phyloP scores from a whole-genome alignment of 2,329 filamentous ascomycete species.

The Phaeosphaeria sp. region DNA sequence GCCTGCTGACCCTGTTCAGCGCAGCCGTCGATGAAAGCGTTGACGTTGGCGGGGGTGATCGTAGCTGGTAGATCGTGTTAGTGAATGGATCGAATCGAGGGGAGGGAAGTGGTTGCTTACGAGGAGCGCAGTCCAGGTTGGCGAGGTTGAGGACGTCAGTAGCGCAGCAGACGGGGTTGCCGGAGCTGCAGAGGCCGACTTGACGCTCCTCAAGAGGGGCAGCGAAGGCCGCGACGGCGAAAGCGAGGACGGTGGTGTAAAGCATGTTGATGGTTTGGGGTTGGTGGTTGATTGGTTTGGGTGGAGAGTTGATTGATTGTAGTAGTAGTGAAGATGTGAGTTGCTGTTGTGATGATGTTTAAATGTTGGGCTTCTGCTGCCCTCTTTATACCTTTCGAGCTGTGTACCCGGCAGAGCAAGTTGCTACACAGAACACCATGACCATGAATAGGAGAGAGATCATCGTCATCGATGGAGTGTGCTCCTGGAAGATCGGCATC shows the following conservation, averaged over 20 bases:
- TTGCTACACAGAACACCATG: constrained; percentile 2
- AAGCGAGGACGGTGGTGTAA: constrained; percentile 43
- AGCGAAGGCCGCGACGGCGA: constrained; percentile 40
- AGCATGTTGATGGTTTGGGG: constrained; percentile 37
- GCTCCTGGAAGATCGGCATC: constrained; percentile 26
- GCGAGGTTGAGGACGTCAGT: constrained; percentile 67
- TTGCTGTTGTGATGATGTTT: constrained; percentile 33
- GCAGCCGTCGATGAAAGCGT: constrained; percentile 57
- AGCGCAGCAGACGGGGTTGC: constrained; percentile 64
- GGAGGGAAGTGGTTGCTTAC: constrained; percentile 49
- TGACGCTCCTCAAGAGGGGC: constrained; percentile 44
- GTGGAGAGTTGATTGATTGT: constrained; percentile 12
- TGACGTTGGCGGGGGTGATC: constrained; percentile 47
- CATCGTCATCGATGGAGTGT: constrained; percentile 33
- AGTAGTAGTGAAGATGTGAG: constrained; percentile 19
- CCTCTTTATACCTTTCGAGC: constrained; percentile 41
- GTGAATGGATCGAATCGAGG: not conserved
- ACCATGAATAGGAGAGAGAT: constrained; percentile 7
- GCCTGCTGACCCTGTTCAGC: constrained; percentile 60
- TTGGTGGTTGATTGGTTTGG: constrained; percentile 20
- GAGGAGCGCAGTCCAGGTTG: constrained; percentile 63
- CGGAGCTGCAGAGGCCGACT: constrained; percentile 42
- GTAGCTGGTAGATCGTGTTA: constrained; percentile 39
- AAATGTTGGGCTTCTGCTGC: constrained; percentile 19
- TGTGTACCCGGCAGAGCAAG: constrained; percentile 7